Conservation (phyloP, 805 yeast species). For the Ogataea ramenticola region DNA sequence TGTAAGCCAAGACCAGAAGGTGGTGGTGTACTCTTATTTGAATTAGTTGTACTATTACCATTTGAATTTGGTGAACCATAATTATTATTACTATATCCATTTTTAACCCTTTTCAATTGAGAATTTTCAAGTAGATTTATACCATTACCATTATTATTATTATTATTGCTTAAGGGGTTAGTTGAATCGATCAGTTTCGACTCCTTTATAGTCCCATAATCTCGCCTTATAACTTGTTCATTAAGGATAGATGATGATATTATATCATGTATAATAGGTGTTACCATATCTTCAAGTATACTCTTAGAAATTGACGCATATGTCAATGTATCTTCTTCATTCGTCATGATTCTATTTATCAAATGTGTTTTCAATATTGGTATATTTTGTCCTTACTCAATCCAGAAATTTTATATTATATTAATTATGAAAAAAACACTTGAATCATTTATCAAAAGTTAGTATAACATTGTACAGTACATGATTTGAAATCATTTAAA, state of each 20-base stretch:
- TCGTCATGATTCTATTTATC: constrained; percentile 7
- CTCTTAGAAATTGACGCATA: constrained; percentile 23
- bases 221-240: constrained; percentile 23
- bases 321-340: constrained; percentile 14
- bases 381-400: too few relatives aligned
- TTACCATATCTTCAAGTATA: constrained; percentile 25
- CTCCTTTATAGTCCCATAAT: constrained; percentile 21
- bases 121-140: not conserved
- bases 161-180: constrained; percentile 2
- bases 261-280: constrained; percentile 27
- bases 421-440: too few relatives aligned
- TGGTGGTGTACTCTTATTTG: constrained; percentile 1
- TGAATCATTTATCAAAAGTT: too few relatives aligned
- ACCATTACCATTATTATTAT: not conserved
- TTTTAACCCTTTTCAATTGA: not conserved
- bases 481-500: too few relatives aligned
- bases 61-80: not conserved
- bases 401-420: too few relatives aligned
- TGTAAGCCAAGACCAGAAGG: not conserved
- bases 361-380: too few relatives aligned
- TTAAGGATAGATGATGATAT: constrained; percentile 20
- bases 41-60: not conserved
- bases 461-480: too few relatives aligned
- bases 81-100: not conserved
- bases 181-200: constrained; percentile 18